Evolutionary conservation across 1,284 basidiomycete genomes (phyloP).

Genomic region (Wallemia hederae): DNA sequence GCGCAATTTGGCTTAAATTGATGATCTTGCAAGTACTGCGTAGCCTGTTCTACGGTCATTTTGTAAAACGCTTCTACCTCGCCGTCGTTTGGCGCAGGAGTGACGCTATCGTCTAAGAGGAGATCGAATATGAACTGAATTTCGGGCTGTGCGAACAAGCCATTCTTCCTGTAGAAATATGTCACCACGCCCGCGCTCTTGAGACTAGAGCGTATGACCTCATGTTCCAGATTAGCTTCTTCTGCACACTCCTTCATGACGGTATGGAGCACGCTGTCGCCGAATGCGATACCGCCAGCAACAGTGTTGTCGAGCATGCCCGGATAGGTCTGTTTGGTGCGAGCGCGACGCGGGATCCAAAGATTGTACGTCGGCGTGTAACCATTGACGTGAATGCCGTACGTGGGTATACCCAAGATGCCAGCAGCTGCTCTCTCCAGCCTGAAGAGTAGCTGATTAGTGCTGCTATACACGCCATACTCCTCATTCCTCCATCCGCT

Average conservation of each 20-base stretch:
- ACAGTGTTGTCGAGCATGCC: conserved; percentile 22
- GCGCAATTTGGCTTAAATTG: not conserved
- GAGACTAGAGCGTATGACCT: conserved; percentile 28
- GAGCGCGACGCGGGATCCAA: conserved; percentile 65
- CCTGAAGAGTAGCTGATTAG: conserved; percentile 22
- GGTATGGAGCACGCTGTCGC: conserved; percentile 39
- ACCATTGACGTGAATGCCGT: conserved; percentile 15
- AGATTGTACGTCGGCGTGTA: conserved; percentile 19
- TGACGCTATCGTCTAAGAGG: conserved; percentile 14
- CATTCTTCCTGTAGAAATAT: conserved; percentile 28
- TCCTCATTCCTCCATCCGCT: conserved; percentile 49
- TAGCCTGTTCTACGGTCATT: conserved; percentile 33
- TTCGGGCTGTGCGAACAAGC: conserved; percentile 54
- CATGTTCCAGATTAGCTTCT: conserved; percentile 47
- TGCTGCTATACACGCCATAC: conserved; percentile 49
- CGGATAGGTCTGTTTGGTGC: conserved; percentile 61
- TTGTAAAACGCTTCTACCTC: conserved; percentile 81
- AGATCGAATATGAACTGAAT: conserved; percentile 20
- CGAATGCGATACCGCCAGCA: conserved; percentile 29
- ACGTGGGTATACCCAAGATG: conserved; percentile 68
- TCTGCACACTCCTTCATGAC: conserved; percentile 79
- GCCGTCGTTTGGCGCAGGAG: conserved; percentile 51
- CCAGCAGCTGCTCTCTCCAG: conserved; percentile 69
- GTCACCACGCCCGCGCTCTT: conserved; percentile 29
- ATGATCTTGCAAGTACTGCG: not conserved